Base-by-base conservation (phyloP, 805 yeast genomes). In the Cyberlindnera mississippiensis region DNA sequence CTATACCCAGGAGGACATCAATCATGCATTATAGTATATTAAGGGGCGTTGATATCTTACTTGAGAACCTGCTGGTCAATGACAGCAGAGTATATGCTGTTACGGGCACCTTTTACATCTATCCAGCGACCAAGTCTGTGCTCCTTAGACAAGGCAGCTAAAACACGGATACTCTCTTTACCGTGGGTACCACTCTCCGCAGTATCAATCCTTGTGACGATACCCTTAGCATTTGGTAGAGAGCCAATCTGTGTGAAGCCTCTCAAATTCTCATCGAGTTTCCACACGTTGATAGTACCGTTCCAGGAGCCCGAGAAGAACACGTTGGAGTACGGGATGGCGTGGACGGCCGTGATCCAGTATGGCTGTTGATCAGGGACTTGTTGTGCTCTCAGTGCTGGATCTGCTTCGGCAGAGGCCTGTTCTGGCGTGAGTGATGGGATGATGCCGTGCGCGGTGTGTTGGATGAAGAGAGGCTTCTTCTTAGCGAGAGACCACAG, bases 401-500 rank as follows among this genome's bases (percentile, higher is more conserved):
- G 50, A 38, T 69, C 57, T 3, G 63, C 49, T 46, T 73, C 82
- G 19, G 76, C 82, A 3, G 85, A 76, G 1, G 82, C 71, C 42
- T 77, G 75, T 13, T 70, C 72, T 34, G 76, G 70, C 11, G 67
- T 62, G 14, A 80, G 58, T 10, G 57, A 52, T 13, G 80, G 77
- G 41, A 73, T 70, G 15, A 74, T 52, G 2, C 97, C 99, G 62
- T 93, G 99, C 2, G 91, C 85, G 37, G 71, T 64, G 55, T 93
- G 75, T 47, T 74, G 64, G 2, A 80, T 78, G 61, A 63, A 82
- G 22, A 85, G 65, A 13, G 98, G 95, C 64, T 88, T 90, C 75
- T 93, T 93, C 66, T 88, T 88, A 19, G 86, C 81, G 43, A 84
- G 66, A 3, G 96, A 80, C 99, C 99, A 93, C 47, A 93, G 69